Percentiles rank a stretch among this genome's conserved stretches.
These are phyloP conservation scores for Papiliotrema fonsecae DNA, from an alignment of 1,284 basidiomycete species.

Conservation along the genomic window DNA sequence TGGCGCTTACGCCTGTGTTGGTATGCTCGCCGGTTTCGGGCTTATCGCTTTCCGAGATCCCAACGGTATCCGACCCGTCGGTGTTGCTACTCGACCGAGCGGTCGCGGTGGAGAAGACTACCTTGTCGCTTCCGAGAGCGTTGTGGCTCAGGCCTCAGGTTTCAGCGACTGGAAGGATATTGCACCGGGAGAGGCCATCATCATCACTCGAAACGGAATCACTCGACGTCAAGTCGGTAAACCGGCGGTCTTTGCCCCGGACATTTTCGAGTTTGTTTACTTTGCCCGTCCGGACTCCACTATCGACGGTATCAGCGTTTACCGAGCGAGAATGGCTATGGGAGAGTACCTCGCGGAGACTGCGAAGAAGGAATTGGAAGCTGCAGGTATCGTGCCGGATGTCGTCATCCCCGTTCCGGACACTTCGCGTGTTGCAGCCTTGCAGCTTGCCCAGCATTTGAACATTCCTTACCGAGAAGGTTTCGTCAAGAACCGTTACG, in stretches of 20 bases:
- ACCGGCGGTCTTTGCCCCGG: conserved; percentile 79
- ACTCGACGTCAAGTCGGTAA: conserved; percentile 67
- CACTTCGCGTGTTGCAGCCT: conserved; percentile 90
- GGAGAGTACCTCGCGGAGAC: conserved; percentile 90
- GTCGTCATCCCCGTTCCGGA: conserved; percentile 99
- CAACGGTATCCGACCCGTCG: conserved; percentile 94
- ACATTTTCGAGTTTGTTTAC: conserved; percentile 99
- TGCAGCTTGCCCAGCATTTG: conserved; percentile 90
- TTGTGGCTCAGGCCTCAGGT: conserved; percentile 88
- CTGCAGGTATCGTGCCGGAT: conserved; percentile 69
- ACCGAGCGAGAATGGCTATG: conserved; percentile 98
- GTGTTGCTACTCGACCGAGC: conserved; percentile 63
- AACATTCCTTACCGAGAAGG: conserved; percentile 93
- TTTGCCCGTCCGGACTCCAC: conserved; percentile 98
- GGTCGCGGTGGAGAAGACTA: conserved; percentile 65
- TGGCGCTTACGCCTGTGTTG: conserved; percentile 94
- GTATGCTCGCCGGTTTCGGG: conserved; percentile 98
- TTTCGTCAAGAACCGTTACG: conserved; percentile 98
- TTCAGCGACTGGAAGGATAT: conserved; percentile 93
- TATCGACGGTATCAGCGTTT: conserved; percentile 94
- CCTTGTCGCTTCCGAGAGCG: conserved; percentile 90
- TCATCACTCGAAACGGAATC: conserved; percentile 77
- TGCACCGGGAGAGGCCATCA: conserved; percentile 88
- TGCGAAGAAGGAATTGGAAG: conserved; percentile 67
- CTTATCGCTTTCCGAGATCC: conserved; percentile 98